Percentiles rank a stretch among this genome's conserved stretches.
These are phyloP conservation scores for Asterionellopsis glacialis DNA, from an alignment of 108 stramenopile genomes.

Conservation along the genomic window DNA sequence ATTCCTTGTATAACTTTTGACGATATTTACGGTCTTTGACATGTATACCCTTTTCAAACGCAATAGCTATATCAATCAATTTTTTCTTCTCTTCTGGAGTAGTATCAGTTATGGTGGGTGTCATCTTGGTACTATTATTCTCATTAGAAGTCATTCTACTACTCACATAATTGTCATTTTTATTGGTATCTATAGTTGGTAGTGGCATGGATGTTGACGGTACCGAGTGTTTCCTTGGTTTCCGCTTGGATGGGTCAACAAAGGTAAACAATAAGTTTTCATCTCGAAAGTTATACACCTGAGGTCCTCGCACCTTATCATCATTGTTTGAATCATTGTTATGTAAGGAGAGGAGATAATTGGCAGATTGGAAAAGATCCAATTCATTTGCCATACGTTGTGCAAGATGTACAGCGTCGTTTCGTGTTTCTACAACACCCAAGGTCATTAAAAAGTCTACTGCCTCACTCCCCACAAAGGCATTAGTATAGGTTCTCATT, in stretches of 20 bases:
- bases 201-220: too few species aligned
- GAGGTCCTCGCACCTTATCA: too few species aligned
- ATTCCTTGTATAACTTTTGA: slow-evolving; percentile 40
- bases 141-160: too few species aligned
- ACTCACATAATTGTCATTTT: too few species aligned
- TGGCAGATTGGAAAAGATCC: slow-evolving; percentile 30
- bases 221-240: too few species aligned
- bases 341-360: background rate
- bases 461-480: slow-evolving; percentile 59
- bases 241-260: too few species aligned
- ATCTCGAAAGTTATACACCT: too few species aligned
- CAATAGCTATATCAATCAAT: background rate
- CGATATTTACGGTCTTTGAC: slow-evolving; percentile 12
- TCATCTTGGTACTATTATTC: too few species aligned
- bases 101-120: too few species aligned
- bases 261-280: too few species aligned
- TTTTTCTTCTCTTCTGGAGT: background rate
- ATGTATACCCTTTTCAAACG: background rate
- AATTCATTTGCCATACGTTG: slow-evolving; percentile 13
- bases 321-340: too few species aligned
- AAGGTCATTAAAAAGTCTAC: slow-evolving; percentile 50
- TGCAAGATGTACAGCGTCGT: slow-evolving; percentile 54
- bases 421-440: slow-evolving; percentile 32
- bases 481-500: slow-evolving; percentile 42
- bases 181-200: too few species aligned